Percentiles rank a stretch among this genome's conserved stretches.
phyloP scores from a whole-genome alignment of 495 filamentous ascomycete genomes.

The Haplographium delicatum region DNA sequence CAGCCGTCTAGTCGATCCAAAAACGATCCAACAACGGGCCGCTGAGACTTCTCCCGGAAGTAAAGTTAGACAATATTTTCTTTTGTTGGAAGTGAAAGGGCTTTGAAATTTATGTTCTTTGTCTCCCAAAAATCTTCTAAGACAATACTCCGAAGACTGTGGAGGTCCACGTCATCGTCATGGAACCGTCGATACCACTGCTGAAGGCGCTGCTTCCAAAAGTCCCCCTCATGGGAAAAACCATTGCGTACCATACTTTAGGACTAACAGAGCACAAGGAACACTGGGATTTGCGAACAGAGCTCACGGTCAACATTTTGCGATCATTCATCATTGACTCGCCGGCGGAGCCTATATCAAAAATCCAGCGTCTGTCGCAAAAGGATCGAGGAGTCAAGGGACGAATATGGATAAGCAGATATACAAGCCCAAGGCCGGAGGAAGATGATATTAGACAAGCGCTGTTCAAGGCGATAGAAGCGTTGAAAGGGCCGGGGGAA shows the following conservation, averaged over 20 bases:
- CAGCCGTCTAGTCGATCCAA: too few species aligned
- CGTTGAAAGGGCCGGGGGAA: conserved; percentile 43
- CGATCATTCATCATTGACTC: conserved; percentile 51
- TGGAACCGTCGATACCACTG: conserved; percentile 37
- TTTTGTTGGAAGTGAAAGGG: too few species aligned
- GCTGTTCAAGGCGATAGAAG: conserved; percentile 57
- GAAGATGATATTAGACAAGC: conserved; percentile 52
- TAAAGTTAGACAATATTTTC: too few species aligned
- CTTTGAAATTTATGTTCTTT: too few species aligned
- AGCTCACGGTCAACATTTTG: conserved; percentile 64
- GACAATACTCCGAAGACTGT: too few species aligned
- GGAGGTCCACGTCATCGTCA: conserved; percentile 19
- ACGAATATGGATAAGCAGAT: conserved; percentile 72
- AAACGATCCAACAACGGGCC: too few species aligned
- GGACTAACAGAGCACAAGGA: conserved; percentile 58
- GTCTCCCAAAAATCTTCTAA: too few species aligned
- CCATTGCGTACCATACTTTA: conserved; percentile 61
- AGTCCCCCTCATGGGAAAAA: conserved; percentile 62
- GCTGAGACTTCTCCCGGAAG: too few species aligned
- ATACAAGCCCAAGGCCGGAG: conserved; percentile 48
- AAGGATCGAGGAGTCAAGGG: conserved; percentile 69
- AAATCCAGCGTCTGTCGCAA: conserved; percentile 55
- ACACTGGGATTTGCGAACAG: conserved; percentile 76
- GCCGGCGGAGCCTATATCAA: conserved; percentile 45
- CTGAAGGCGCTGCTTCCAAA: conserved; percentile 46